Base-by-base conservation (phyloP, 2,329 filamentous ascomycete species). In the Exophiala phaeomuriformis region DNA sequence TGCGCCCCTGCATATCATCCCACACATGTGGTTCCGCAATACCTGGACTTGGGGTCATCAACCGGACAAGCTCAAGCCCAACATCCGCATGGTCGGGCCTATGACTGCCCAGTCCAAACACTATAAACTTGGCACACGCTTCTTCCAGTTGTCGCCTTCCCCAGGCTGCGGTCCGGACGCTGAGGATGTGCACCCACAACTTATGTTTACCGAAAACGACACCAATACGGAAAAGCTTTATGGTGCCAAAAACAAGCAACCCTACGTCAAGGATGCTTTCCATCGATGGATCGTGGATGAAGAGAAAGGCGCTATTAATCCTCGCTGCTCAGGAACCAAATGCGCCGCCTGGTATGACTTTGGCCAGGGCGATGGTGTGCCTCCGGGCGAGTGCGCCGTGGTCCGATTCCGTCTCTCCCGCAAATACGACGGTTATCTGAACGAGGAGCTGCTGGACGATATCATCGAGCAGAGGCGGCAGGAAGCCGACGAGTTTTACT, bases 401-500 rank as follows among this genome's bases (percentile, higher is more conserved):
- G 89, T 97, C 42, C 88, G 91, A 65, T 95, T 97, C 73, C 84
- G 89, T 39, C 78, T 97, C 50, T 90, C 90, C 29, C 85, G 79
- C 65, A 85, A 83, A 66, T 77, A 82, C 52, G 83, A 89, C 46
- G 77, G 79, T 12, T 95, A 90, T 68, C 78, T 97, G 28, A 90
- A 97, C 65, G 91, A 97, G 72, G 91, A 95, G 69, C 77, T 85
- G 35, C 93, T 97, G 59, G 91, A 97, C 66, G 84, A 96, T 66
- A 81, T 93, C 60, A 85, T 97, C 55, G 90, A 97, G 64, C 83
- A 84, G 67, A 84, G 90, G 62, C 83, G 81, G 56, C 81, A 86
- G n/a, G 91, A 97, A 65, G 91, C 91, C 4, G 91, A 97, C 67
- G 90, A 97, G 57, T 97, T 97, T 69, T 97, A 94, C 75, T 93